These are phyloP conservation scores for Dactylonectria estremocensis DNA, from an alignment of 2,329 filamentous ascomycete genomes.

Conservation along the genomic window DNA sequence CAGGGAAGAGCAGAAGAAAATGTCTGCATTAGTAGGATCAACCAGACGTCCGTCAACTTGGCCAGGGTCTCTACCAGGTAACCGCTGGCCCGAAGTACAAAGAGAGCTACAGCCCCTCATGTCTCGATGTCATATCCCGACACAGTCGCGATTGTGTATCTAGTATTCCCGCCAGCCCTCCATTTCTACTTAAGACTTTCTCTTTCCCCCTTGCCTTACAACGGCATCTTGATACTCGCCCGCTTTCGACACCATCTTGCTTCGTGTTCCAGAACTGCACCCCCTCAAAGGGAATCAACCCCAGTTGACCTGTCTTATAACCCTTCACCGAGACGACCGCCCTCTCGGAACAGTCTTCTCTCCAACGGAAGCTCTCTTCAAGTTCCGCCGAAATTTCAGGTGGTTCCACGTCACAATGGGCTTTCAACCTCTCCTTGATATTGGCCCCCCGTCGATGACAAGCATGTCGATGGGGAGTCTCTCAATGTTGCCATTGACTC, in stretches of 20 bases:
- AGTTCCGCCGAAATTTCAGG: constrained; percentile 27
- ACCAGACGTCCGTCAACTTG: constrained; percentile 41
- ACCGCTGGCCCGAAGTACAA: constrained; percentile 47
- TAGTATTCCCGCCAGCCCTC: constrained; percentile 41
- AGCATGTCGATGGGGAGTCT: constrained; percentile 15
- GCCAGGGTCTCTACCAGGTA: constrained; percentile 43
- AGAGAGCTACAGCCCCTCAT: constrained; percentile 50
- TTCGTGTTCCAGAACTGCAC: constrained; percentile 6
- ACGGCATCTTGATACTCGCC: constrained; percentile 33
- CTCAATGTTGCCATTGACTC: constrained; percentile 14
- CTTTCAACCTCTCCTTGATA: constrained; percentile 42
- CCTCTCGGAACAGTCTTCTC: constrained; percentile 37
- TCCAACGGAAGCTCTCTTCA: constrained; percentile 28
- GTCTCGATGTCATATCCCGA: constrained; percentile 42
- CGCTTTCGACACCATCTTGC: constrained; percentile 31
- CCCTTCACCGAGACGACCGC: constrained; percentile 39
- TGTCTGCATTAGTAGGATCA: constrained; percentile 46
- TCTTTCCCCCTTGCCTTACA: constrained; percentile 43
- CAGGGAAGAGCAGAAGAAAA: constrained; percentile 48
- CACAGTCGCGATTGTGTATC: constrained; percentile 38
- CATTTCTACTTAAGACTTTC: constrained; percentile 46
- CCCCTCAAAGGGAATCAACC: constrained; percentile 19
- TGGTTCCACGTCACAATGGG: constrained; percentile 37
- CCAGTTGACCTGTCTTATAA: constrained; percentile 36
- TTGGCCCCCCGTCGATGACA: constrained; percentile 25